Conservation (phyloP, 768 basidiomycete species). For the Crassisporium funariophilum region DNA sequence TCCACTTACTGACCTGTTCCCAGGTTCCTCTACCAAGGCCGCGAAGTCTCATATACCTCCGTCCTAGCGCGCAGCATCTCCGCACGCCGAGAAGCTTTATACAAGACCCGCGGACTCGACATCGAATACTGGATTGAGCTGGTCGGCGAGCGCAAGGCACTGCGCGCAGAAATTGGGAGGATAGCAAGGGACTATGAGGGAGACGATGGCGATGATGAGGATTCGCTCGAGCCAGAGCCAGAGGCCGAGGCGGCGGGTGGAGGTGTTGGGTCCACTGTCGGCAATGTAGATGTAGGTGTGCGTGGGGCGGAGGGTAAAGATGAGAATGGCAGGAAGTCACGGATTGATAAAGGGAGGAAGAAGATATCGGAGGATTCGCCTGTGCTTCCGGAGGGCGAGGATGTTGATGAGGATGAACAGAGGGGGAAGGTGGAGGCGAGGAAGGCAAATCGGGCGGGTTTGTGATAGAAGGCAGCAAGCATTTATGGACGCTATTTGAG, state of each 20-base stretch:
- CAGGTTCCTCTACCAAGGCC: constrained; percentile 62
- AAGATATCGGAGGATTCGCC: neutral
- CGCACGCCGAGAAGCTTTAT: constrained; percentile 54
- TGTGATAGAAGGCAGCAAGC: no score
- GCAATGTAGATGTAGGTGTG: neutral
- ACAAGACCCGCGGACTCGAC: constrained; percentile 59
- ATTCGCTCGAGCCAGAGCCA: neutral
- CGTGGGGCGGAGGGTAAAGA: neutral
- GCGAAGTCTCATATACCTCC: constrained; percentile 68
- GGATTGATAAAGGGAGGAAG: neutral
- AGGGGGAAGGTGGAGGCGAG: constrained; percentile 1
- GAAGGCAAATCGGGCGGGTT: constrained; percentile 6
- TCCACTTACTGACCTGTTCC: neutral
- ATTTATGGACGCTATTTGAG: no score
- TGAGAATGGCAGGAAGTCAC: neutral
- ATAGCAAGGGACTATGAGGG: constrained; percentile 66
- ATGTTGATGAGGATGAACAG: neutral
- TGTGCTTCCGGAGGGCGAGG: neutral
- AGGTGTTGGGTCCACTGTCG: no score
- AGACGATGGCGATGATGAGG: constrained; percentile 26
- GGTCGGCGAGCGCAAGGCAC: constrained; percentile 46
- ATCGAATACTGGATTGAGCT: constrained; percentile 62
- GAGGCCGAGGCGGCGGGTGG: neutral
- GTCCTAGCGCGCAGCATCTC: constrained; percentile 62
- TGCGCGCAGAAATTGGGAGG: constrained; percentile 54